Conservation (phyloP, 2,329 filamentous ascomycete species). For the Trichoderma polysporum region DNA sequence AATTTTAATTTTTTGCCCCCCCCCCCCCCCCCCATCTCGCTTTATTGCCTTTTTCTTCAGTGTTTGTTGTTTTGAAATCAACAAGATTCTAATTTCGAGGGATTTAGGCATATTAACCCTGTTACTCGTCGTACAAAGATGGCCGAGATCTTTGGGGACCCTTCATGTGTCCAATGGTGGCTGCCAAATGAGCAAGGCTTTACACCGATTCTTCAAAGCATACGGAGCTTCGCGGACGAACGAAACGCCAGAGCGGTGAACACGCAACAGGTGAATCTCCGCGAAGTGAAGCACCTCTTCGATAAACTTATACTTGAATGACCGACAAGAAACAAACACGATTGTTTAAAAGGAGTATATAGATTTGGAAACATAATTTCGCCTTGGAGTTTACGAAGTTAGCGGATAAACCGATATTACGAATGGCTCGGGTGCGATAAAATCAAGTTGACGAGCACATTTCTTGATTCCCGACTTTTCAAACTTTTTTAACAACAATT, state of each 20-base stretch:
- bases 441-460: neutral
- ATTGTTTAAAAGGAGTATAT: neutral
- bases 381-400: neutral
- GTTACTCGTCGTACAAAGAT: conserved; percentile 71
- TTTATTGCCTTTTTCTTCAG: neutral
- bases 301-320: conserved; percentile 49
- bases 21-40: neutral
- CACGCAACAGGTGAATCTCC: conserved; percentile 62
- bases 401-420: neutral
- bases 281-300: conserved; percentile 74
- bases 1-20: neutral
- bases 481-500: neutral
- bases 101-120: conserved; percentile 76
- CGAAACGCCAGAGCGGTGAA: conserved; percentile 62
- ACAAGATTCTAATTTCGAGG: neutral
- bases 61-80: neutral
- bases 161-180: conserved; percentile 81
- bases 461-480: neutral
- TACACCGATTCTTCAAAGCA: conserved; percentile 68
- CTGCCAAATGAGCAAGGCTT: conserved; percentile 78
- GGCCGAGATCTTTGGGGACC: conserved; percentile 70
- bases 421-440: neutral
- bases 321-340: neutral
- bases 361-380: neutral
- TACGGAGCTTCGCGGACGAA: conserved; percentile 80